Evolutionary conservation across 768 basidiomycete species (phyloP), one percentile per base, ranked within the genome.

Genomic region (Antrodiella citrinella): DNA sequence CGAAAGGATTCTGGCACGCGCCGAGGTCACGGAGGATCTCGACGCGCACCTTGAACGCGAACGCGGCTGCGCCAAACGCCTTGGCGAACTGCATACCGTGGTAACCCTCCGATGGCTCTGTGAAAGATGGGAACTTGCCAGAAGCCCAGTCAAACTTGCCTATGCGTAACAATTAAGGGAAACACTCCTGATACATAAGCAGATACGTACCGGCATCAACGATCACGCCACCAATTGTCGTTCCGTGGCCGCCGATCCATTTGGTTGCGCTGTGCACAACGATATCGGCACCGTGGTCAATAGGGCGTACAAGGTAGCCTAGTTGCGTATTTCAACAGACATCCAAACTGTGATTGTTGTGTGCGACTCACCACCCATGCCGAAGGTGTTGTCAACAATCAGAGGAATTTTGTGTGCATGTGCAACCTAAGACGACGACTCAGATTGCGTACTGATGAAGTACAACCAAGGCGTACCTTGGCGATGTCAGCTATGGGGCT

Each of bases 211-310:
- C 86, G 7, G 77, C 74, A 62, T 89, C 86, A 44, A 91, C 65
- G 51, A 91, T 69, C 23, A 88, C 78, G 39, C 88, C 89, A 3
- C 74, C 86, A 44, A 91, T 86, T 20, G 84, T 85, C 0, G 82
- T 89, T 24, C 89, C 87, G 53, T 88, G 86, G 0, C 84, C 83
- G 11, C 84, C 82, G 26, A 90, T 88, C 89, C 88, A 91, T 59
- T 91, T 90, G 1, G 88, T 89, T 0, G 84, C 84, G 45, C 81
- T 84, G 62, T 89, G 82, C 15, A 88, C 82, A 51, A 90, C 70
- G 51, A 91, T 86, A 55, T 91, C 86, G 0, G 89, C 87, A 12
- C 89, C 89, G 57, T 78, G 74, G 20, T 81, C 73, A 52, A 90
- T 79, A 1, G 89, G 88, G 1, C 74, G 71, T 51, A 82, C 69